Conservation (phyloP, 2,329 filamentous ascomycete genomes). For the Pseudogymnoascus sp. region DNA sequence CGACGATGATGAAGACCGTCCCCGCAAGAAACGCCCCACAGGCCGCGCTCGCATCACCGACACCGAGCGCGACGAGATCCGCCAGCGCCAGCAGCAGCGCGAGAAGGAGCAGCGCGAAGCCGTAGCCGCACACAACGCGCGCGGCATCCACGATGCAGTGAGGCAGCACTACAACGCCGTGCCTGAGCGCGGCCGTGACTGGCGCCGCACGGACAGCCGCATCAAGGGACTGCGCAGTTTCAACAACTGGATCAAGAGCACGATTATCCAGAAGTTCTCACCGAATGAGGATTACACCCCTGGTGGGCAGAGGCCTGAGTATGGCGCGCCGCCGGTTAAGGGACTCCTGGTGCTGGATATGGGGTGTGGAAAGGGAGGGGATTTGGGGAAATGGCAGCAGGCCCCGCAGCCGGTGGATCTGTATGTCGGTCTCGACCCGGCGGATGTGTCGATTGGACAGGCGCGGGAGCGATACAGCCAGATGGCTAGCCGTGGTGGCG, state of each 20-base stretch:
- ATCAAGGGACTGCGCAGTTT: conserved; percentile 92
- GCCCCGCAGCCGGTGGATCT: conserved; percentile 85
- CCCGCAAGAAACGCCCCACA: conserved; percentile 63
- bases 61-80: conserved; percentile 59
- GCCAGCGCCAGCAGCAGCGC: conserved; percentile 48
- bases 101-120: conserved; percentile 42
- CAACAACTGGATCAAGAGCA: conserved; percentile 99
- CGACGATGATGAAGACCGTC: conserved; percentile 32
- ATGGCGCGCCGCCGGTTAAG: conserved; percentile 30
- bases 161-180: conserved; percentile 94
- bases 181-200: conserved; percentile 85
- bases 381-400: conserved; percentile 91
- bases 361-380: conserved; percentile 93
- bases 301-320: conserved; percentile 43
- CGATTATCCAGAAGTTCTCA: conserved; percentile 92
- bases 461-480: conserved; percentile 73
- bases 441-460: conserved; percentile 85
- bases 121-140: conserved; percentile 22
- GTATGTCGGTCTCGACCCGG: conserved; percentile 90
- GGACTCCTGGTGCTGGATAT: conserved; percentile 81
- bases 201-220: conserved; percentile 86
- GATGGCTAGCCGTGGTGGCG: conserved; percentile 55
- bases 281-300: conserved; percentile 66
- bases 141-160: conserved; percentile 76
- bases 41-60: conserved; percentile 59